Evolutionary conservation across 2,329 filamentous ascomycete species (phyloP), one percentile per base, ranked within the genome.

Genomic region (Penicillium sp.): DNA sequence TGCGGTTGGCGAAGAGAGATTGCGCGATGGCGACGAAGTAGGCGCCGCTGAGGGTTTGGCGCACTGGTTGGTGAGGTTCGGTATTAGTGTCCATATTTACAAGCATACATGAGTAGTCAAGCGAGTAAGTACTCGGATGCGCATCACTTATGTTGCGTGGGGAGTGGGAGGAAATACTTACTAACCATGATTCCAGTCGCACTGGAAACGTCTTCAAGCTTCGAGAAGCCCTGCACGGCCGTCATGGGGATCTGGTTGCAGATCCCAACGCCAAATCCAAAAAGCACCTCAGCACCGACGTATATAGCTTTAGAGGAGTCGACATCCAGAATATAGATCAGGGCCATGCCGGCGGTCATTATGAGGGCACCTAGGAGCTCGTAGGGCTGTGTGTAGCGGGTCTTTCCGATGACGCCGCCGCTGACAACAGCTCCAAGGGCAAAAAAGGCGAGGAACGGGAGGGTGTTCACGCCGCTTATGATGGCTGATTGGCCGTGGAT

Each of bases 251-350:
- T 50, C 47, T 66, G 63, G 42, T 58, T 62, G 18, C 58, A 52
- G 29, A 65, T 33, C n/a, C 65, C 64, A 47, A 62, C 38, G 16
- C 61, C 63, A 42, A 66, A 52, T 6, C 62, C 65, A 42, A 61
- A 57, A 15, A 61, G 52, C 16, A 66, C 49, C 49, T 67, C 49
- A 23, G 55, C 28, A n/a, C 63, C 63, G 29, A 66, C 54, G 45
- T 57, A 60, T 31, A 43, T 49, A 10, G 53, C 48, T 48, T 52
- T 48, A 21, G 56, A 56, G 21, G 58, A 55, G 24, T 45, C 48
- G 24, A 42, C 42, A 15, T 45, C 42, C 42, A 51, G 10, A 10
- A 38, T 51, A 39, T 51, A 51, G 16, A 46, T 31, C 28, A 46
- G 18, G 16, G 49, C 49, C 34, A 41, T 42, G 16, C 42, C 49